Conservation (phyloP, 2,329 filamentous ascomycete genomes). For the Emmonsiellopsis sp. region DNA sequence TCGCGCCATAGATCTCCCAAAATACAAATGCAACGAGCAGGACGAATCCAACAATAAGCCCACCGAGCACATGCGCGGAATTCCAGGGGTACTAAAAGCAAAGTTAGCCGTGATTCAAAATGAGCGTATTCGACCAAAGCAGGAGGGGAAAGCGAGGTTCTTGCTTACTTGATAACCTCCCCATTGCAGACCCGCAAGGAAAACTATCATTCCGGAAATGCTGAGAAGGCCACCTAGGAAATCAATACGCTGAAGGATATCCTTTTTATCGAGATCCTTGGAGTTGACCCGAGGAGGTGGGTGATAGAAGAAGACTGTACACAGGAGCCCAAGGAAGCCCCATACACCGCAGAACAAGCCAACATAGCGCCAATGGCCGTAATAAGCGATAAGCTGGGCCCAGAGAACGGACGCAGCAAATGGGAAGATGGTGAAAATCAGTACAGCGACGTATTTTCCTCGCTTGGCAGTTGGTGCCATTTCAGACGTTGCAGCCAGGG, state of each 20-base stretch:
- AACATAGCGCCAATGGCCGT: constrained; percentile 36
- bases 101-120: neutral
- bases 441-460: constrained; percentile 50
- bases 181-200: constrained; percentile 43
- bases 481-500: constrained; percentile 58
- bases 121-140: neutral
- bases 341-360: constrained; percentile 34
- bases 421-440: constrained; percentile 54
- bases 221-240: constrained; percentile 42
- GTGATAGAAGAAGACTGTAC: constrained; percentile 35
- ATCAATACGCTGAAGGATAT: constrained; percentile 39
- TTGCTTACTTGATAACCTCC: constrained; percentile 36
- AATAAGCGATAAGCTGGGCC: constrained; percentile 46
- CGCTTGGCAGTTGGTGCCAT: constrained; percentile 57
- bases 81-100: constrained; percentile 32
- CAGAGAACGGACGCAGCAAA: constrained; percentile 55
- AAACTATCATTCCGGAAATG: constrained; percentile 38
- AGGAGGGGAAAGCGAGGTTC: neutral
- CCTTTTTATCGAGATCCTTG: constrained; percentile 24
- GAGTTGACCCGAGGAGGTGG: constrained; percentile 37
- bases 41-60: constrained; percentile 35
- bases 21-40: constrained; percentile 36
- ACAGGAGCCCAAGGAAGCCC: constrained; percentile 32
- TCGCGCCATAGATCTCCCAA: constrained; percentile 38
- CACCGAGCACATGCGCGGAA: constrained; percentile 36